Conservation (phyloP, 352 stramenopile genomes). For the Globisporangium ultimum region DNA sequence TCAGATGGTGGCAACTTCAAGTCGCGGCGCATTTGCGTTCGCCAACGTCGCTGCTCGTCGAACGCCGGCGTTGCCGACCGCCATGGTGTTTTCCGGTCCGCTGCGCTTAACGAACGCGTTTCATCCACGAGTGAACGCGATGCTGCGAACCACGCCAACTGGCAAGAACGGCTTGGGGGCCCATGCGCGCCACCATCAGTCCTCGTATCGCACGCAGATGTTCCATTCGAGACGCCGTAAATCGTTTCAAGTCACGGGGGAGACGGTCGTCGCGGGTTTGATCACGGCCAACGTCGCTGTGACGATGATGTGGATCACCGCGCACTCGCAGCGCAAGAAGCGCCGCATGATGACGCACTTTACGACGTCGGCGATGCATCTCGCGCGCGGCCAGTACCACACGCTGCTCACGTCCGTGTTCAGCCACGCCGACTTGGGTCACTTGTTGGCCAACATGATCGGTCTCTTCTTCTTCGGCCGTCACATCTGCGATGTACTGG, state of each 20-base stretch:
- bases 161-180: not conserved
- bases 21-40: not conserved
- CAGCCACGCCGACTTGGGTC: constrained; percentile 51
- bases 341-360: constrained; percentile 70
- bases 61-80: not conserved
- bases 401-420: constrained; percentile 76
- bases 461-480: constrained; percentile 76
- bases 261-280: constrained; percentile 46
- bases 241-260: constrained; percentile 16
- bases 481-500: constrained; percentile 66
- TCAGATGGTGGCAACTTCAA: not conserved
- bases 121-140: constrained; percentile 7
- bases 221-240: constrained; percentile 7
- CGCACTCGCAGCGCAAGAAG: constrained; percentile 42
- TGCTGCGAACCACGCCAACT: not conserved
- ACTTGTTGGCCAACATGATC: constrained; percentile 72
- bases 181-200: constrained; percentile 6
- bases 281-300: constrained; percentile 56
- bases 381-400: constrained; percentile 61
- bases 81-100: constrained; percentile 9
- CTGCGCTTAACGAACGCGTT: constrained; percentile 13
- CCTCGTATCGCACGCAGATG: constrained; percentile 11
- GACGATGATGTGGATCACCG: constrained; percentile 54
- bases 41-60: not conserved
- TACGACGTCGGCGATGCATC: constrained; percentile 67